Evolutionary conservation across 73 alveolate genomes (phyloP), one percentile per base, ranked within the genome.

Genomic region (Stentor roeselii): DNA sequence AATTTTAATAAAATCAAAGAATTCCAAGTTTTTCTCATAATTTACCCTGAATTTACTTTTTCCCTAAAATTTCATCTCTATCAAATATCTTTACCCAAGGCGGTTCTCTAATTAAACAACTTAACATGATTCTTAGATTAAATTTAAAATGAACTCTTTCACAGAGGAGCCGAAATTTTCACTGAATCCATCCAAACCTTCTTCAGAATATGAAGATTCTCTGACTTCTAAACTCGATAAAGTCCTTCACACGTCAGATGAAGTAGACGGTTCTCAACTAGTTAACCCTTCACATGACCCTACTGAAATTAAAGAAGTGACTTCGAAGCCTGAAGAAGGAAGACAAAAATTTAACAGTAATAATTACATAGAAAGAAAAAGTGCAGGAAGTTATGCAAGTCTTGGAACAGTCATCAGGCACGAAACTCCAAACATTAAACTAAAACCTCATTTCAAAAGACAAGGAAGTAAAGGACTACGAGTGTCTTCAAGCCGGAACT

Each of bases 341-440:
- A 58, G 74, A 31, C 15, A 31, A 21, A 58, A 58, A 58, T 58
- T 31, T 21, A 58, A 21, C 15, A 58, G 74, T 58, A 58, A 58
- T 21, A 1, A 21, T 31, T 67, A 67, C 14, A 21, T 34, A 67
- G 80, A 67, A 67, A 27, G 27, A 1, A 67, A 67, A 67, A 67
- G 80, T 2, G 37, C 50, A 67, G 80, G 34, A 67, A 67, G 80
- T 2, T 67, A 67, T 32, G 27, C 80, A 67, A 67, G 80, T 2
- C 37, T 67, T 27, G 80, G 80, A 67, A 67, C 80, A 27, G 80
- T 67, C 21, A 34, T 67, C 11, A n/a, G 80, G 34, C 80, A 67
- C 34, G 80, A 67, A 1, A 34, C 80, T 21, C 80, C 80, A 30
- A 67, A 67, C 21, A 67, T 67, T 32, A 50, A 50, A 21, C 21